Base-by-base conservation (phyloP, 768 basidiomycete species). In the Rhizopogon vinicolor region DNA sequence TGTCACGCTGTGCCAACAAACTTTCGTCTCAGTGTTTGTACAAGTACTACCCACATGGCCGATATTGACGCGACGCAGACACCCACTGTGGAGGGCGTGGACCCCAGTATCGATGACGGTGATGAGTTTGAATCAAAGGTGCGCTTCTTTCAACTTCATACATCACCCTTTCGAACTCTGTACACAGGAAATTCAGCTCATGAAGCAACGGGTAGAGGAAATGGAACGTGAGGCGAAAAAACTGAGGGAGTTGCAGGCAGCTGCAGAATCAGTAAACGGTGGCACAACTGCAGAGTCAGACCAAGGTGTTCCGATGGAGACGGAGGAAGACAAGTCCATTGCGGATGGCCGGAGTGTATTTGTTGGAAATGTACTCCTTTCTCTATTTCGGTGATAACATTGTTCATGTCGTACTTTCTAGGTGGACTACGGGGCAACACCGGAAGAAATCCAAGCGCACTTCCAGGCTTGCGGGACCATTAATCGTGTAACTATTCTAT, bases 391-490 rank as follows among this genome's bases (percentile, higher is more conserved):
- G 51, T 16, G 41, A 51, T 44, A 41, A 22, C 44, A 25, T 60
- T 56, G 52, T 16, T 59, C 58, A 55, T 14, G 37, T 31, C 63
- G 28, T 56, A 44, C 42, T 31, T 18, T 53, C 9, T 52, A 99
- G 97, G 97, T 99, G 55, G 97, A 99, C 76, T 99, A 98, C 70
- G 81, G 86, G 52, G 89, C 96, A 10, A 97, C 97, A 14, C 97
- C 97, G 16, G 97, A 98, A 73, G 97, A 99, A 69, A 94, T 99
- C 49, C 97, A 98, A 75, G 85, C 80, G 16, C 96, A 98, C 71
- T 99, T 99, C 75, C 91, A 94, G 69, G 87, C 95, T 14, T 98
- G 95, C 67, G 97, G 97, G 6, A 93, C 91, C 14, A 99, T 99
- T 73, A 99, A 99, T 75, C 85, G 97, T 63, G 94, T 99, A 42